These are phyloP conservation scores for Venturiaceae sp. DNA, from an alignment of 2,329 filamentous ascomycete genomes.

Conservation along the genomic window DNA sequence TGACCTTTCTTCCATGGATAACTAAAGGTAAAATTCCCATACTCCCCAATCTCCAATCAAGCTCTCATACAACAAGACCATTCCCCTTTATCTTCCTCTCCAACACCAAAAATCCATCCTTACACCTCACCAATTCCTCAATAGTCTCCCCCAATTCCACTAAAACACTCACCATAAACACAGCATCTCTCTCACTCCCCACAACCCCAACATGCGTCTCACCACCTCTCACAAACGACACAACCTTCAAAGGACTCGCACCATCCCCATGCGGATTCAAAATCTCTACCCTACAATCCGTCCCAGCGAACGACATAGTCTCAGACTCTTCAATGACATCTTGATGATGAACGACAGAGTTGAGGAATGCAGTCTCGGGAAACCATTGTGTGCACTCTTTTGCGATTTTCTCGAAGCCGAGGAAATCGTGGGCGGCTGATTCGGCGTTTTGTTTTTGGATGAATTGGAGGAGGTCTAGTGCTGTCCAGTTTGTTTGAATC, in stretches of 20 bases:
- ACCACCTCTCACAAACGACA: constrained; percentile 47
- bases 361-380: constrained; percentile 20
- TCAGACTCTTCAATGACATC: constrained; percentile 46
- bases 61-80: too few species aligned
- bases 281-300: constrained; percentile 38
- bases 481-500: constrained; percentile 39
- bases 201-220: constrained; percentile 48
- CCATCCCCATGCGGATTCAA: constrained; percentile 39
- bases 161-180: constrained; percentile 4
- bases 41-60: not conserved
- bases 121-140: not conserved
- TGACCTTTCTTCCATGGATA: too few species aligned
- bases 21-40: too few species aligned
- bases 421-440: constrained; percentile 23
- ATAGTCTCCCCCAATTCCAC: constrained; percentile 2
- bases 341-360: constrained; percentile 30
- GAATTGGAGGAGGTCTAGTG: constrained; percentile 20
- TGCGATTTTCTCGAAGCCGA: constrained; percentile 26
- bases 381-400: constrained; percentile 23
- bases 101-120: not conserved
- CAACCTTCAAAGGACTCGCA: constrained; percentile 44
- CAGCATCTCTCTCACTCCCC: constrained; percentile 34
- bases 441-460: constrained; percentile 26
- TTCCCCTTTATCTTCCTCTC: not conserved
- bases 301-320: constrained; percentile 33